These are phyloP conservation scores for Annona cherimola DNA, from an alignment of 164 flowering plant species.

Conservation along the genomic window DNA sequence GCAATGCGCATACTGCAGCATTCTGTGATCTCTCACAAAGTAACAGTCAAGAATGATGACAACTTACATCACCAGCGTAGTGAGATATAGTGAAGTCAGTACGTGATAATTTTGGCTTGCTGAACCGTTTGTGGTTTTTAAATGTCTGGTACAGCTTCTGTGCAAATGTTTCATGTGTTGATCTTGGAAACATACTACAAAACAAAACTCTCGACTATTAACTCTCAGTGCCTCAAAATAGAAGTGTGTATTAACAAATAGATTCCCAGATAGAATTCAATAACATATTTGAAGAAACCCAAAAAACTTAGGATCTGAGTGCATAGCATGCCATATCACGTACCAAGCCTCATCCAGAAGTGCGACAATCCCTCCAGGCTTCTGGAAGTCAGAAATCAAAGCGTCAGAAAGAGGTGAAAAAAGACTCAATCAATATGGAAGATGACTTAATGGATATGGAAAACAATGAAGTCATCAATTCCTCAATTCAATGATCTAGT, in stretches of 20 bases:
- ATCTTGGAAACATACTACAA: conserved; percentile 96
- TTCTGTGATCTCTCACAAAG: neutral
- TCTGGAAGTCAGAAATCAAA: conserved; percentile 42
- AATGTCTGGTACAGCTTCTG: conserved; percentile 94
- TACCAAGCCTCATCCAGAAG: conserved; percentile 99
- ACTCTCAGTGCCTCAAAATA: conserved; percentile 7
- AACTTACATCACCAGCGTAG: conserved; percentile 98
- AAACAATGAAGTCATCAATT: too few relatives aligned
- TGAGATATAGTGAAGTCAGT: conserved; percentile 93
- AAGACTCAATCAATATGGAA: neutral
- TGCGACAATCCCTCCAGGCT: conserved; percentile 96
- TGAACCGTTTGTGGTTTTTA: conserved; percentile 78
- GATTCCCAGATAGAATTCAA: too few relatives aligned
- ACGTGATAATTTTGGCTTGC: conserved; percentile 93
- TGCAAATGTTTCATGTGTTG: conserved; percentile 96
- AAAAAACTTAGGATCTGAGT: neutral
- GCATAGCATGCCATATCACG: conserved; percentile 11
- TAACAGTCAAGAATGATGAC: neutral
- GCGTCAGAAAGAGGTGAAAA: conserved; percentile 1
- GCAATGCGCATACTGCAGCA: neutral
- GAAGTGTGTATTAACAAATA: neutral
- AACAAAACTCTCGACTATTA: conserved; percentile 21
- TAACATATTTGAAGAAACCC: neutral
- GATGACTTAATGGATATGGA: too few relatives aligned
- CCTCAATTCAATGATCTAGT: neutral